Conservation (phyloP, 495 filamentous ascomycete genomes). For the Podospora bellae-mahoneyi region DNA sequence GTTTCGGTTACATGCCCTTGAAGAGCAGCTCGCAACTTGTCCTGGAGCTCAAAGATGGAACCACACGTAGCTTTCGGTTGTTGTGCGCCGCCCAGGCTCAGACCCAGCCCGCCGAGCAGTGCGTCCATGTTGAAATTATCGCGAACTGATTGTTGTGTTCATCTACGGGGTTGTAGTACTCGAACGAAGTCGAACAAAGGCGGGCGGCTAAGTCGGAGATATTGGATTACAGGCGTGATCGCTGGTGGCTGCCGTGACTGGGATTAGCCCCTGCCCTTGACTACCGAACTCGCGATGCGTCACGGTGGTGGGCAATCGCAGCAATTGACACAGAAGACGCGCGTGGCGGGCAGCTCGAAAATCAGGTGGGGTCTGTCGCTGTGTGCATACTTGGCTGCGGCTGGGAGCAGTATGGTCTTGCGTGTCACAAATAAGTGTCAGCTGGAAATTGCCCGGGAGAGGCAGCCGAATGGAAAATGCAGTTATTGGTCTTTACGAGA, state of each 20-base stretch:
- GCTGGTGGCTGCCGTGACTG: background rate
- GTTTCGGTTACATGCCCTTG: conserved; percentile 35
- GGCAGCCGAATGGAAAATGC: background rate
- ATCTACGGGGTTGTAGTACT: background rate
- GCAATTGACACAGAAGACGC: background rate
- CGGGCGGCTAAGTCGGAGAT: background rate
- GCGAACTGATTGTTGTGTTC: background rate
- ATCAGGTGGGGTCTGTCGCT: background rate
- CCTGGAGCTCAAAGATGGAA: conserved; percentile 42
- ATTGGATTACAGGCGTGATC: background rate
- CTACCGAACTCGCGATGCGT: background rate
- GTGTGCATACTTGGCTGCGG: background rate
- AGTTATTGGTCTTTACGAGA: no score
- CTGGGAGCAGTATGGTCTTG: background rate
- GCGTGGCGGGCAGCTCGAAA: background rate
- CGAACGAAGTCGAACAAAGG: background rate
- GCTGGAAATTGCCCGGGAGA: background rate
- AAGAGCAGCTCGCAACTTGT: conserved; percentile 36
- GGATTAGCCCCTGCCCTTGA: background rate
- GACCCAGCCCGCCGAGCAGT: conserved; percentile 23
- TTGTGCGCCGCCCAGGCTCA: conserved; percentile 22
- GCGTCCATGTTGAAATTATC: conserved; percentile 34
- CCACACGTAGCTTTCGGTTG: conserved; percentile 34
- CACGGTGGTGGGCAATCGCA: background rate
- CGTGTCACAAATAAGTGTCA: background rate